phyloP scores from a whole-genome alignment of 441 rosid species.

The Gossypium schwendimanii region DNA sequence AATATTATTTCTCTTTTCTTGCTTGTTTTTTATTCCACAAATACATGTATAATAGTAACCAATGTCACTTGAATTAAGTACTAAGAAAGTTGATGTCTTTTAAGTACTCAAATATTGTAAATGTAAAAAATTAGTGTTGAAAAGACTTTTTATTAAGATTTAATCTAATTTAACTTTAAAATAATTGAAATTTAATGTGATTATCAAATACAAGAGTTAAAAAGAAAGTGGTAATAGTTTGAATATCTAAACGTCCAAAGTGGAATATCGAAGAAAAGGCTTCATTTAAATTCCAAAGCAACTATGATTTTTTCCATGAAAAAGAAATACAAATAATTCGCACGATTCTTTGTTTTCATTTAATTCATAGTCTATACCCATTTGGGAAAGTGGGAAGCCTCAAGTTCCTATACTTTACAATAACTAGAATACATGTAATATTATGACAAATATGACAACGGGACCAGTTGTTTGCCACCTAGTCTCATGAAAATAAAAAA shows the following conservation, averaged over 20 bases:
- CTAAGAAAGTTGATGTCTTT: too few species aligned
- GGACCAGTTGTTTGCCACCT: constrained; percentile 53
- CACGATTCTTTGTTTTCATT: constrained; percentile 8
- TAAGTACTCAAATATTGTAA: too few species aligned
- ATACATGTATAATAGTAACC: too few species aligned
- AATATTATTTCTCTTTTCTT: too few species aligned
- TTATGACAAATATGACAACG: constrained; percentile 19
- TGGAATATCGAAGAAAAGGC: constrained; percentile 16
- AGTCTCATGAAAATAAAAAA: constrained; percentile 12
- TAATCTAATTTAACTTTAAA: not conserved
- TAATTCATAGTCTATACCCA: constrained; percentile 54
- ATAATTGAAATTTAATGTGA: not conserved
- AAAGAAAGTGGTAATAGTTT: not conserved
- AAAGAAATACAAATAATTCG: not conserved
- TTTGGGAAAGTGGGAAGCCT: constrained; percentile 44
- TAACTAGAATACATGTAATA: constrained; percentile 1
- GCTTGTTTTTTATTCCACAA: too few species aligned
- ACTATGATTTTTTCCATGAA: constrained; percentile 20
- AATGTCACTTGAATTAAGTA: too few species aligned
- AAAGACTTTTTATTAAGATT: too few species aligned
- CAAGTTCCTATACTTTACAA: constrained; percentile 13
- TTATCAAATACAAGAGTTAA: too few species aligned
- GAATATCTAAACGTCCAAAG: constrained; percentile 26
- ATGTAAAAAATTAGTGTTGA: too few species aligned
- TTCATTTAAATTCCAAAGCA: constrained; percentile 5